phyloP scores from a whole-genome alignment of 352 stramenopile species.

The Globisporangium polare region DNA sequence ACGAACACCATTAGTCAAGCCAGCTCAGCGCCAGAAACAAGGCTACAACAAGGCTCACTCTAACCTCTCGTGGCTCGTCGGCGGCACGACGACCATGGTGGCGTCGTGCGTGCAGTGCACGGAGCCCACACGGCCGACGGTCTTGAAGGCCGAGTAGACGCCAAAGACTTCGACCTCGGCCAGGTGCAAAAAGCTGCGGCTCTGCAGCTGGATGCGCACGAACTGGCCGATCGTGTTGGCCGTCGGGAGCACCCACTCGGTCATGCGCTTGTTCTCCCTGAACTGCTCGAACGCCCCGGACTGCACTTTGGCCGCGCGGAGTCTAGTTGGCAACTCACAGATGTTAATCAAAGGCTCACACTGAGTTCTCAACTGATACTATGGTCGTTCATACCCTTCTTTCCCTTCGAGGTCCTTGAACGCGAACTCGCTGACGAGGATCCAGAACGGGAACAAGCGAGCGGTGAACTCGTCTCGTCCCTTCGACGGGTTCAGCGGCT shows the following conservation, averaged over 20 bases:
- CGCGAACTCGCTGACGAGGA: conserved; percentile 88
- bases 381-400: conserved; percentile 35
- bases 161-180: conserved; percentile 91
- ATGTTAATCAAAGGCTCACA: neutral
- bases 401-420: conserved; percentile 82
- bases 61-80: conserved; percentile 58
- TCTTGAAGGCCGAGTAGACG: conserved; percentile 79
- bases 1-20: neutral
- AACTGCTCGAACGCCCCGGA: conserved; percentile 82
- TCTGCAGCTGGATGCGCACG: conserved; percentile 86
- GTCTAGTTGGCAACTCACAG: conserved; percentile 16
- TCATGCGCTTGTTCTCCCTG: conserved; percentile 68
- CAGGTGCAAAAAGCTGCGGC: conserved; percentile 89
- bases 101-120: conserved; percentile 84
- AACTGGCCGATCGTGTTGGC: conserved; percentile 80
- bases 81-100: conserved; percentile 84
- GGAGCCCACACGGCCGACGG: conserved; percentile 74
- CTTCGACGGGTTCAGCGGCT: conserved; percentile 73
- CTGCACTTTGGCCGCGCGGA: conserved; percentile 82
- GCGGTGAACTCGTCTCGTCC: conserved; percentile 68
- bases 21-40: too few species aligned
- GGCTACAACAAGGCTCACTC: neutral
- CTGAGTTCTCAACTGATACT: neutral
- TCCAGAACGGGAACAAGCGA: conserved; percentile 90
- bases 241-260: conserved; percentile 85